These are phyloP conservation scores for Cryptosporidium meleagridis DNA, from an alignment of 169 alveolate species.

Conservation along the genomic window DNA sequence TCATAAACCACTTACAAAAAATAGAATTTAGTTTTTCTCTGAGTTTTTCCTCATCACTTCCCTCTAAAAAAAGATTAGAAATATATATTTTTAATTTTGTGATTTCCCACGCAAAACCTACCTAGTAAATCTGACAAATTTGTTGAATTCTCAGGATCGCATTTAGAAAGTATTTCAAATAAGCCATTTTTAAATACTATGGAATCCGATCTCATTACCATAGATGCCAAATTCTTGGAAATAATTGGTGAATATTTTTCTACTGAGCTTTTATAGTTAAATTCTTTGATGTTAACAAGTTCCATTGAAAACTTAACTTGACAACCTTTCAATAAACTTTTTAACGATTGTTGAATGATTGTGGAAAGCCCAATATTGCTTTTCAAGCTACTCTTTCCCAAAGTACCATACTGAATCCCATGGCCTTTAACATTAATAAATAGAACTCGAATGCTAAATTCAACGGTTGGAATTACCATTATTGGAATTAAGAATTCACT, in stretches of 20 bases:
- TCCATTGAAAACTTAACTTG: constrained; percentile 21
- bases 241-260: constrained; percentile 50
- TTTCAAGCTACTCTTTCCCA: constrained; percentile 51
- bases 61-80: background rate
- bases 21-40: background rate
- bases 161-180: constrained; percentile 25
- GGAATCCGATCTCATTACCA: constrained; percentile 69
- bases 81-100: background rate
- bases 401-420: constrained; percentile 65
- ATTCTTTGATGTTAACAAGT: constrained; percentile 42
- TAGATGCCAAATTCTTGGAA: constrained; percentile 53
- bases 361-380: constrained; percentile 40
- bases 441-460: constrained; percentile 21
- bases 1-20: constrained; percentile 29
- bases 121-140: constrained; percentile 6
- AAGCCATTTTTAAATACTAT: constrained; percentile 45
- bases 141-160: constrained; percentile 31
- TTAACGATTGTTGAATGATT: constrained; percentile 30
- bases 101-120: background rate
- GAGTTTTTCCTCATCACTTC: constrained; percentile 33
- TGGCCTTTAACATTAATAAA: constrained; percentile 56
- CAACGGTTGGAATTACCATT: constrained; percentile 15
- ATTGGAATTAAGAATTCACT: constrained; percentile 43
- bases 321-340: constrained; percentile 3
- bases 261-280: constrained; percentile 8